Percentiles rank a stretch among this genome's conserved stretches.
Evolutionary conservation across 2,329 filamentous ascomycete genomes (phyloP).

Genomic region (Fusarium oxysporum): DNA sequence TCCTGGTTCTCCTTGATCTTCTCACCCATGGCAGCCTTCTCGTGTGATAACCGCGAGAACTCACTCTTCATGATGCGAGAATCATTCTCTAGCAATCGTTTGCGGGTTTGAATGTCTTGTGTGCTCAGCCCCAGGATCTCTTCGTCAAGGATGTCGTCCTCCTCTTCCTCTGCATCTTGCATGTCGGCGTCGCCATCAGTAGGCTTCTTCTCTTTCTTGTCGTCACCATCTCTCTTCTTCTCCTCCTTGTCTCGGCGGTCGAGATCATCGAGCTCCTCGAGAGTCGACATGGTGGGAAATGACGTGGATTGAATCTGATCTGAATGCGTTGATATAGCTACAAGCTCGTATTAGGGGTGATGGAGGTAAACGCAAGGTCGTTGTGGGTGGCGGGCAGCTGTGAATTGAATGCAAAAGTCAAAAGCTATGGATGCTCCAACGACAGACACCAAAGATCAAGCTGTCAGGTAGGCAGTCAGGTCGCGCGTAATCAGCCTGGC

Average conservation of each 20-base stretch:
- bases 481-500: slow-evolving; percentile 48
- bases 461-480: slow-evolving; percentile 45
- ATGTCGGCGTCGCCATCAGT: slow-evolving; percentile 86
- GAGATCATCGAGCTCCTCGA: slow-evolving; percentile 91
- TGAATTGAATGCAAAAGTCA: slow-evolving; percentile 24
- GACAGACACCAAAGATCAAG: slow-evolving; percentile 36
- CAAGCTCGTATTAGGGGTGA: not conserved
- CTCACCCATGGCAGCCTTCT: slow-evolving; percentile 95
- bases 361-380: not conserved
- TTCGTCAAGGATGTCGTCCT: slow-evolving; percentile 87
- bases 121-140: slow-evolving; percentile 95
- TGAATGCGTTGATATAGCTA: not conserved
- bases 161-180: slow-evolving; percentile 81
- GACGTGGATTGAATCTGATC: slow-evolving; percentile 5
- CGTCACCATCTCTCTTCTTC: slow-evolving; percentile 58
- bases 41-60: slow-evolving; percentile 90
- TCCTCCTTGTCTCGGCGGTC: slow-evolving; percentile 84
- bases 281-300: slow-evolving; percentile 77
- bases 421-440: slow-evolving; percentile 30
- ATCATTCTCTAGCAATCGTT: slow-evolving; percentile 95
- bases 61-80: slow-evolving; percentile 99
- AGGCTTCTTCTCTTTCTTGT: slow-evolving; percentile 57
- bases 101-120: slow-evolving; percentile 91
- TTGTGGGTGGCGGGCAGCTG: slow-evolving; percentile 3
- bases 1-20: slow-evolving; percentile 99